phyloP scores from a whole-genome alignment of 2,329 filamentous ascomycete species.

The Xylaria arbuscula region DNA sequence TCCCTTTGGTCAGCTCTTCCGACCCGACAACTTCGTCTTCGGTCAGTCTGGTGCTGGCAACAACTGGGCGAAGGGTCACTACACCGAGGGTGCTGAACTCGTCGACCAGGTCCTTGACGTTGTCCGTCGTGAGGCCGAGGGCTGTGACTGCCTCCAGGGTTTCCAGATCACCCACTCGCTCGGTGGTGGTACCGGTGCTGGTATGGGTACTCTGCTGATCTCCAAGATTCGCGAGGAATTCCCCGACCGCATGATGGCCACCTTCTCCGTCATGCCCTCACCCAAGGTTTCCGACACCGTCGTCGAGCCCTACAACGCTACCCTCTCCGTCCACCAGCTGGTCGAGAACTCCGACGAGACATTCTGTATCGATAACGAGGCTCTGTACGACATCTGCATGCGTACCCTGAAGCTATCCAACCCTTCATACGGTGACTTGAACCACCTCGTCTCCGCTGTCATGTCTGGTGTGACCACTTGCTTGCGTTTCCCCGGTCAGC shows the following conservation, averaged over 20 bases:
- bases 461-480: conserved; percentile 99
- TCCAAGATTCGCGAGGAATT: conserved; percentile 99
- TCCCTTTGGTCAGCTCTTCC: conserved; percentile 99
- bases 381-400: conserved; percentile 99
- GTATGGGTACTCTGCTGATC: conserved; percentile 99
- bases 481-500: conserved; percentile 98
- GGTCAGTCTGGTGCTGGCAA: conserved; percentile 99
- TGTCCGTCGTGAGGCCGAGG: conserved; percentile 97
- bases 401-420: conserved; percentile 98
- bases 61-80: conserved; percentile 99
- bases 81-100: conserved; percentile 99
- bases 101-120: conserved; percentile 99
- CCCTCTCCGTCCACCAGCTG: conserved; percentile 97
- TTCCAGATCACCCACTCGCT: conserved; percentile 99
- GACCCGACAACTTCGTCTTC: conserved; percentile 99
- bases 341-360: conserved; percentile 99
- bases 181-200: conserved; percentile 99
- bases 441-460: conserved; percentile 99
- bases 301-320: conserved; percentile 99
- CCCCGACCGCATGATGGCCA: conserved; percentile 99
- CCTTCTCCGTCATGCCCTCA: conserved; percentile 98
- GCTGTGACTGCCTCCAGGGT: conserved; percentile 99
- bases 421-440: conserved; percentile 98
- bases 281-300: conserved; percentile 99
- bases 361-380: conserved; percentile 99